Base-by-base conservation (phyloP, 2,329 filamentous ascomycete species). In the Chrysoporthe austroafricana region DNA sequence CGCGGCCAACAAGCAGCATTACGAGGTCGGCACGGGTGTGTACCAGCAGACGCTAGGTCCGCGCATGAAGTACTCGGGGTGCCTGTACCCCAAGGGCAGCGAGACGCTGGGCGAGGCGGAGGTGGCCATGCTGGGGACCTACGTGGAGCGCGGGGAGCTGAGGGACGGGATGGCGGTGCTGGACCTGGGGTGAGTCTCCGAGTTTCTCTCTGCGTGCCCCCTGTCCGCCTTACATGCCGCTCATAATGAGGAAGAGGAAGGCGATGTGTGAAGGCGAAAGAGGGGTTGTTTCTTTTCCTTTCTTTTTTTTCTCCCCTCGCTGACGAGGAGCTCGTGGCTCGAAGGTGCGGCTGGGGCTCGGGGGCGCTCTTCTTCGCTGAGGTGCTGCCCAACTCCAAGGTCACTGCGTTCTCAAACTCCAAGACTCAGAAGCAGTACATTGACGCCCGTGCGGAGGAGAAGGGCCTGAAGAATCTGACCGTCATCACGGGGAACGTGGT, bases 11-110 rank as follows among this genome's bases (percentile, higher is more conserved):
- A 80, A 85, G 73, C 90, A 92, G 81, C 90, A 92, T 77, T 92
- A 92, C 74, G 90, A 92, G 78, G 89, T 92, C 52, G 88, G 87
- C 50, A 90, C 89, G 0, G 87, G 86, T 3, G 86, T 91, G 34
- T 77, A 92, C 52, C 77, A 79, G 39, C 85, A 84, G 39, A 88
- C 84, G 76, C 79, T 92, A 14, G 90, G 90, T 0, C 87, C 88
- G 4, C 80, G 89, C 65, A 91, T 92, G 88, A 92, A 92, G 82
- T 92, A 91, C 76, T 89, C 85, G n/a, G 84, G 81, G 71, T 90
- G 87, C 75, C 79, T 90, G 73, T 92, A 92, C 76, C 85, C 86
- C 4, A 85, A 84, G 69, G 88, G 87, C 18, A 79, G 80, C 69
- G 86, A 89, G 79, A 89, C 84, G n/a, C 77, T 91, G 63, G 89